Evolutionary conservation across 176 grass and related monocot species (phyloP).

Genomic region (Musa beccarii): DNA sequence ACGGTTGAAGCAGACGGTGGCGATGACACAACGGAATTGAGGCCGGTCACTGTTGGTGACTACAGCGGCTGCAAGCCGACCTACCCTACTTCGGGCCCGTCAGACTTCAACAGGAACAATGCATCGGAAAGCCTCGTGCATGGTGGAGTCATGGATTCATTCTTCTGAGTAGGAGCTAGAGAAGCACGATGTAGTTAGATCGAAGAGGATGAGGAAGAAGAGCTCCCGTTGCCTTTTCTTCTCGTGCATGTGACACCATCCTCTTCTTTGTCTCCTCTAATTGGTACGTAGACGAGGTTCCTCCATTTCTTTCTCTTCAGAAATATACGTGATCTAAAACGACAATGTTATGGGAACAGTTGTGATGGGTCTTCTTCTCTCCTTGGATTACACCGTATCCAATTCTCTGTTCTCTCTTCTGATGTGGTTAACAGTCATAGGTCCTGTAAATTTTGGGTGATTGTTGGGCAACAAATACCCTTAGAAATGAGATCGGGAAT

Average conservation of each 20-base stretch:
- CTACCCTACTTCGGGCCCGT: neutral
- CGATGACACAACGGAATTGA: neutral
- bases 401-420: neutral
- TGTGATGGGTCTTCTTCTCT: too few relatives aligned
- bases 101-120: neutral
- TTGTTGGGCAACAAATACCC: constrained; percentile 12
- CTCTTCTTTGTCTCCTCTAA: neutral
- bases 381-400: too few relatives aligned
- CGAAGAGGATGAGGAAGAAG: neutral
- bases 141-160: neutral
- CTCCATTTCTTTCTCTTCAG: neutral
- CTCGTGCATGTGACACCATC: neutral
- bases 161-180: neutral
- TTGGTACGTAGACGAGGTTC: neutral
- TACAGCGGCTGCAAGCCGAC: neutral
- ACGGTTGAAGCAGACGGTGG: constrained; percentile 8
- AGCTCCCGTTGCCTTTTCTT: neutral
- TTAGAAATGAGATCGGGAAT: constrained; percentile 3
- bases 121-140: neutral
- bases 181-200: constrained; percentile 13
- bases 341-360: neutral
- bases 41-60: neutral
- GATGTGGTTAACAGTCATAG: too few relatives aligned
- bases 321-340: neutral
- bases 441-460: too few relatives aligned